Percentiles rank a stretch among this genome's conserved stretches.
Evolutionary conservation across 371 early-diverging fungal species (phyloP).

Genomic region (Sporodiniella umbellata): DNA sequence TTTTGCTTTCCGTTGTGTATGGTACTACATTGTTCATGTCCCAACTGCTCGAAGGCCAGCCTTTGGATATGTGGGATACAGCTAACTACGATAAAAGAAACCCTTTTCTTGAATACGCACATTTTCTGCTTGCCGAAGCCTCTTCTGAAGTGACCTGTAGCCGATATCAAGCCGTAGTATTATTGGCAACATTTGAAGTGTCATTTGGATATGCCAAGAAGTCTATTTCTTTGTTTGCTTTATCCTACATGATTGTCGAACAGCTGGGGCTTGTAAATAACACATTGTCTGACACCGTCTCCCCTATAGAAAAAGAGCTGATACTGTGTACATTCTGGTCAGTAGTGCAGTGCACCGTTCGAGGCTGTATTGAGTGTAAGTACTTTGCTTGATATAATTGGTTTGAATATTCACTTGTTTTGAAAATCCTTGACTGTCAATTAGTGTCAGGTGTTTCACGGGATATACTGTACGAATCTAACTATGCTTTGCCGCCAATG

Average conservation of each 20-base stretch:
- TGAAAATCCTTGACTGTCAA: too few relatives aligned
- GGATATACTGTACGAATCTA: too few relatives aligned
- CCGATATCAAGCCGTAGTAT: slow-evolving; percentile 22
- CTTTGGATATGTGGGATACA: slow-evolving; percentile 18
- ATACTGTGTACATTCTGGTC: slow-evolving; percentile 20
- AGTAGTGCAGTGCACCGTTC: slow-evolving; percentile 10
- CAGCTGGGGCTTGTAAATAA: slow-evolving; percentile 12
- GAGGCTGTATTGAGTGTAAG: slow-evolving; percentile 22
- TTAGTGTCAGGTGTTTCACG: too few relatives aligned
- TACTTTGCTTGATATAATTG: too few relatives aligned
- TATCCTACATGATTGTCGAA: slow-evolving; percentile 16
- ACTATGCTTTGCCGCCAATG: slow-evolving; percentile 21
- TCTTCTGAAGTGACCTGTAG: slow-evolving; percentile 18
- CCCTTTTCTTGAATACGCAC: slow-evolving; percentile 30
- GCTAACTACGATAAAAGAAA: slow-evolving; percentile 13
- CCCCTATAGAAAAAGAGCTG: slow-evolving; percentile 15
- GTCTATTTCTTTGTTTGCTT: slow-evolving; percentile 16
- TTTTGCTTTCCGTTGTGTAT: slow-evolving; percentile 28
- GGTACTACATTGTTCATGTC: slow-evolving; percentile 25
- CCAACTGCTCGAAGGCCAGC: slow-evolving; percentile 19
- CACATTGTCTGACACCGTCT: slow-evolving; percentile 4
- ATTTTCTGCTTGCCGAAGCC: slow-evolving; percentile 16
- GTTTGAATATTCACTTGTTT: too few relatives aligned
- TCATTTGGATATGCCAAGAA: slow-evolving; percentile 24
- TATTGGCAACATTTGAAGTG: slow-evolving; percentile 24